These are phyloP conservation scores for Fusarium ambrosium DNA, from an alignment of 2,329 filamentous ascomycete species.

Conservation along the genomic window DNA sequence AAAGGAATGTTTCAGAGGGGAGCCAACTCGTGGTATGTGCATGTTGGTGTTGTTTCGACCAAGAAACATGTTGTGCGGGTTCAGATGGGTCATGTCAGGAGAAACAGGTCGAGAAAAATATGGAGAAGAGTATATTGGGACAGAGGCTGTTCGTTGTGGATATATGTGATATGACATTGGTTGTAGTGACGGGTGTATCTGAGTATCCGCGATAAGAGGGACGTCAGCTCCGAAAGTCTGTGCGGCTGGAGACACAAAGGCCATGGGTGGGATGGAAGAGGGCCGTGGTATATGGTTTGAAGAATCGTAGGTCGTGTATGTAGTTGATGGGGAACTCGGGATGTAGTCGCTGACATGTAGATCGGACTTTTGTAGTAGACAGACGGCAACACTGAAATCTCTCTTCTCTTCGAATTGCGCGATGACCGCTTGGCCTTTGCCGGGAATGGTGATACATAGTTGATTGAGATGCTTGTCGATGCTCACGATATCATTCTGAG, in stretches of 20 bases:
- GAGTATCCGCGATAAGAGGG: constrained; percentile 5
- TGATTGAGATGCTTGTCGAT: constrained; percentile 34
- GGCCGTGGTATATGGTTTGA: constrained; percentile 38
- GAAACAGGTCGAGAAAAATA: neutral
- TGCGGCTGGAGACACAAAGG: neutral
- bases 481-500: constrained; percentile 36
- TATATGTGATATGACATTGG: neutral
- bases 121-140: neutral
- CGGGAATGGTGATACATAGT: constrained; percentile 46
- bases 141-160: constrained; percentile 30
- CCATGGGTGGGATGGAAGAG: constrained; percentile 43
- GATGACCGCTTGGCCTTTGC: constrained; percentile 44
- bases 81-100: constrained; percentile 28
- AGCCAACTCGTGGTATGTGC: constrained; percentile 46
- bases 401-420: constrained; percentile 48
- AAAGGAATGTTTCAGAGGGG: constrained; percentile 45
- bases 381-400: constrained; percentile 52
- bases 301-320: neutral
- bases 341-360: constrained; percentile 45
- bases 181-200: neutral
- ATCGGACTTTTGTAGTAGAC: constrained; percentile 50
- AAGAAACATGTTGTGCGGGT: constrained; percentile 44
- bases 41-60: constrained; percentile 16
- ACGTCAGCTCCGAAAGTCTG: constrained; percentile 25
- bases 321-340: neutral